phyloP scores from a whole-genome alignment of 306 rosid genomes.

The Hippophae rhamnoides region DNA sequence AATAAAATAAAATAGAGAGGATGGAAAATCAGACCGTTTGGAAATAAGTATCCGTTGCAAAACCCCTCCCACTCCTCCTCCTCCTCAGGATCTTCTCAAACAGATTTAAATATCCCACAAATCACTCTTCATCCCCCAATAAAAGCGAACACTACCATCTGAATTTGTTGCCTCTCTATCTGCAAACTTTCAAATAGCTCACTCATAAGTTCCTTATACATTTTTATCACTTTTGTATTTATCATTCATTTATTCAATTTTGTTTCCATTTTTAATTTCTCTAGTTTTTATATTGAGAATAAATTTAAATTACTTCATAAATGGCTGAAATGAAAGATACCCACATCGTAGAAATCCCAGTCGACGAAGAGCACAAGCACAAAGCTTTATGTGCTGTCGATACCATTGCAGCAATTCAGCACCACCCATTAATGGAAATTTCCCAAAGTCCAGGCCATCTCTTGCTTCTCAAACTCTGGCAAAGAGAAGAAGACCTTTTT shows the following conservation, averaged over 20 bases:
- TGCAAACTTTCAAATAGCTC: neutral
- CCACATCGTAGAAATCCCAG: constrained; percentile 71
- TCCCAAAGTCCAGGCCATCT: constrained; percentile 74
- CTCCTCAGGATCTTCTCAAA: neutral
- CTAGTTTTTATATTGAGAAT: neutral
- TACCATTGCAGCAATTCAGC: constrained; percentile 48
- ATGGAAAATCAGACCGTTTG: constrained; percentile 13
- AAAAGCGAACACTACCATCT: neutral
- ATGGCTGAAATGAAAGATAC: constrained; percentile 56
- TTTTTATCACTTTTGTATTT: neutral
- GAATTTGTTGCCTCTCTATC: neutral
- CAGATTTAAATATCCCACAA: neutral
- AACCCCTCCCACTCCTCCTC: neutral
- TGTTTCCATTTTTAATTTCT: neutral
- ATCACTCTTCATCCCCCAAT: neutral
- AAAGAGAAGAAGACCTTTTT: constrained; percentile 64
- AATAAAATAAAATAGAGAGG: neutral
- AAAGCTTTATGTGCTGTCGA: constrained; percentile 21
- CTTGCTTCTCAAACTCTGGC: constrained; percentile 78
- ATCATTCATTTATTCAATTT: neutral
- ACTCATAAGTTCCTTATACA: neutral
- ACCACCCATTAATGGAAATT: constrained; percentile 76
- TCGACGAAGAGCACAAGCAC: constrained; percentile 47
- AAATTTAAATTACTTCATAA: neutral
- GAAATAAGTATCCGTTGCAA: constrained; percentile 2